A percentile compares a stretch with the other conserved stretches of the same genome.
Evolutionary conservation across 805 yeast genomes (phyloP).

Genomic region (Schizosaccharomyces cryophilus): DNA sequence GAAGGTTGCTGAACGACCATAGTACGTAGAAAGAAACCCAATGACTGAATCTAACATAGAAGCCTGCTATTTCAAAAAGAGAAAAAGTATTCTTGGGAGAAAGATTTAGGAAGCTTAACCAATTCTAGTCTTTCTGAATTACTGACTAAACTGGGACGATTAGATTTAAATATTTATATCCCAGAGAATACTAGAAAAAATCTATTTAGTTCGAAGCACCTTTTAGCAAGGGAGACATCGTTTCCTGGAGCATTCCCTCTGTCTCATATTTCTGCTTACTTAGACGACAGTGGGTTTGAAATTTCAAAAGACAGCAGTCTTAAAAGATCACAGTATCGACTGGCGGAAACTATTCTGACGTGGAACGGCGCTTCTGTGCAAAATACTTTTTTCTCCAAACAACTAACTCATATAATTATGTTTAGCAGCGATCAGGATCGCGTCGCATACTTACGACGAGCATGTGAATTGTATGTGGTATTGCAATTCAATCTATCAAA

Average conservation of each 20-base stretch:
- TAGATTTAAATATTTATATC: neutral
- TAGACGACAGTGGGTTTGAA: neutral
- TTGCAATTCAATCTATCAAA: neutral
- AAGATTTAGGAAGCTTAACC: neutral
- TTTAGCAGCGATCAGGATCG: neutral
- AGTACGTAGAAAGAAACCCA: constrained; percentile 15
- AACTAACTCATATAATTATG: neutral
- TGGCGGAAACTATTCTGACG: neutral
- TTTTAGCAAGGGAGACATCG: neutral
- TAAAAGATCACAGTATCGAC: neutral
- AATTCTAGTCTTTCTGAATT: neutral
- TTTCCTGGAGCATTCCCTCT: neutral
- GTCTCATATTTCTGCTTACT: neutral
- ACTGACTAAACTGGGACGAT: neutral
- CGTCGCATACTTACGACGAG: neutral
- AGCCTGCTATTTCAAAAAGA: neutral
- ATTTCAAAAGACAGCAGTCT: neutral
- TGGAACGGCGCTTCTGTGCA: neutral
- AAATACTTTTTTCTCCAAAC: neutral
- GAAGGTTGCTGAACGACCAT: constrained; percentile 34
- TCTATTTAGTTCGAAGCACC: neutral
- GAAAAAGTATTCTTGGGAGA: neutral
- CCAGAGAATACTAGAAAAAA: neutral
- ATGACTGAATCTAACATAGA: neutral
- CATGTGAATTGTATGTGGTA: neutral